phyloP scores from a whole-genome alignment of 805 yeast genomes.

The Priceomyces fermenticarens region DNA sequence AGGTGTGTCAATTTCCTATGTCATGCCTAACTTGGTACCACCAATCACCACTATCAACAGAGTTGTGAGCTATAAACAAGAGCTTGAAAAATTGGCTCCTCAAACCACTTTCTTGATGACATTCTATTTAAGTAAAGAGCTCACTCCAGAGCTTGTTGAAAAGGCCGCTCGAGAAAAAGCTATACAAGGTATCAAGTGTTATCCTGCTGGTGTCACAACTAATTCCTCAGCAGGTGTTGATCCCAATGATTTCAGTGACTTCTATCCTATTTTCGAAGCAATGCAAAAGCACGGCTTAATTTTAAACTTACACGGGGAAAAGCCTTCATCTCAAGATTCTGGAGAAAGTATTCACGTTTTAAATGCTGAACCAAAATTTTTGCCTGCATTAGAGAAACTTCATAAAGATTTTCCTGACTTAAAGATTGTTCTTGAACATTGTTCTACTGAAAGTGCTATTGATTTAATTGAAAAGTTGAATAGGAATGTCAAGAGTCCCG shows the following conservation, averaged over 20 bases:
- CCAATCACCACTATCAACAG: conserved; percentile 78
- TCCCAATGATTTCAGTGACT: conserved; percentile 83
- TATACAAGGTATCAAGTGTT: conserved; percentile 88
- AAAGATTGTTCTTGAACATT: conserved; percentile 88
- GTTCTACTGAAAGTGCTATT: conserved; percentile 88
- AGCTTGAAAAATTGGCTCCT: conserved; percentile 67
- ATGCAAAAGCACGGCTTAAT: conserved; percentile 78
- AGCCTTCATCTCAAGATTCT: conserved; percentile 60
- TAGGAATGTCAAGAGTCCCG: conserved; percentile 22
- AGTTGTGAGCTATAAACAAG: conserved; percentile 66
- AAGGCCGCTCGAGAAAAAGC: conserved; percentile 69
- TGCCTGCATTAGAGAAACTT: conserved; percentile 81
- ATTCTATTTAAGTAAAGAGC: conserved; percentile 69
- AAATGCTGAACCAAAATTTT: conserved; percentile 89
- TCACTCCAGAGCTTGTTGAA: conserved; percentile 83
- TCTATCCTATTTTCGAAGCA: conserved; percentile 86
- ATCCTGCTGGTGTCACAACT: conserved; percentile 99
- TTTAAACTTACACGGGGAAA: conserved; percentile 92
- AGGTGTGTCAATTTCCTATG: conserved; percentile 85
- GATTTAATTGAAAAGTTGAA: conserved; percentile 66
- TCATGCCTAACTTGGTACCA: conserved; percentile 96
- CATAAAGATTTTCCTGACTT: conserved; percentile 82
- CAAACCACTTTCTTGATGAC: conserved; percentile 89
- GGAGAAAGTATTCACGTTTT: conserved; percentile 72
- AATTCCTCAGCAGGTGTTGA: conserved; percentile 90